Base-by-base conservation (phyloP, 257 asterid genomes). In the Solanum sitiens region DNA sequence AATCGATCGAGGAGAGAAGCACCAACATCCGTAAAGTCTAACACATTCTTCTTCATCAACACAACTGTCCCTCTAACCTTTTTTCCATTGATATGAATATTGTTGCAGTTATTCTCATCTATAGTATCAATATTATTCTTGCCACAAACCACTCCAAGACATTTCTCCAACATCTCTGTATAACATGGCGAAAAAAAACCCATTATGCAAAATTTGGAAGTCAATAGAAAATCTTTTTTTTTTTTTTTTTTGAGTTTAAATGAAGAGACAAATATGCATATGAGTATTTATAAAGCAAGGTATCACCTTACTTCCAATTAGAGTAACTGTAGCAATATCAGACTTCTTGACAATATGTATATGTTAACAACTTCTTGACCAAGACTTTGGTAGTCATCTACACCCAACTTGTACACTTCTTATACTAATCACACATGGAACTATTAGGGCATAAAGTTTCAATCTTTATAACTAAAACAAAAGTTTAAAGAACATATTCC, bases 41-140 rank as follows among this genome's bases (percentile, higher is more conserved):
- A 15, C 7, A 89, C 89, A 76, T 92, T 95, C 92, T 95, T 97
- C 91, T 94, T 93, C 94, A 84, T 89, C 95, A 97, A 86, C 21
- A 93, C 93, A 10, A 94, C 92, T 0, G 84, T 90, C 30, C 96
- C 98, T 86, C 85, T 93, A 16, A 97, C 92, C 92, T 92, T 93
- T 86, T 14, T 79, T 21, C 20, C 40, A 84, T 86, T 73, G 15
- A 3, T 18, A 45, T 7, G 89, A 27, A 25, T 68, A 47, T 42
- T 50, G 33, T 14, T 18, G 45, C 40, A 11, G 20, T 42, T 77
- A 10, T 85, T 18, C 30, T 65, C 79, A 21, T 11, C 85, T 75
- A 21, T 56, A 25, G 86, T 68, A 4, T 74, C 53, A 18, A 53
- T 53, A 13, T 86, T 59, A 45, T 56, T 86, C 56, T 40, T 86